Evolutionary conservation across 192 early-diverging fungal species (phyloP), one percentile per base, ranked within the genome.

Genomic region (Geranomyces michiganensis): DNA sequence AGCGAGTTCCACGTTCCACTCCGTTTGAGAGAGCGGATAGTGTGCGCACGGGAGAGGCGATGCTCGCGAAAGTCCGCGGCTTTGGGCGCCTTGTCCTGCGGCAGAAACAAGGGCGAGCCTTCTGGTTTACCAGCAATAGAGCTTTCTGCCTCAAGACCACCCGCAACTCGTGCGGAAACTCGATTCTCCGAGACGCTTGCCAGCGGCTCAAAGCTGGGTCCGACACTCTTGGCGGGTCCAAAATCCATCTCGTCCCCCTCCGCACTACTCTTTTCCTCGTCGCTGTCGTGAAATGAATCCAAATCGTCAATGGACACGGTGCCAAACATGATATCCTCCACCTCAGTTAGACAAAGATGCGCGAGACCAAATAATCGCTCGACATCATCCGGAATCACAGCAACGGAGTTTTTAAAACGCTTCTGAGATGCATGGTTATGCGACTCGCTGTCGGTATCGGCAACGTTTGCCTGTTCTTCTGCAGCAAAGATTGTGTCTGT

Each of bases 291-390:
- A 53, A 22, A 71, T 47, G 59, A n/a, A 2, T 73, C 63, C 27
- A 73, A 27, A 21, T 73, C 71, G 45, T 73, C 71, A 13, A 60
- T 15, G 8, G 71, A 58, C 21, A 67, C 33, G 22, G 30, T 56
- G 49, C 71, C 71, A 58, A 59, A 47, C 24, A 73, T 66, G 41
- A 73, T 65, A 6, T 73, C 71, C 56, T 73, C 71, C 43, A 63
- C 71, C 47, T 73, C 71, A 0, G 71, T 67, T 19, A 73, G 45
- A 47, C 71, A 73, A 6, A 73, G 56, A 59, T 73, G 71, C 44
- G 64, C 71, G 21, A 73, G 30, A 5, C 64, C 71, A 55, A 73
- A 67, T 17, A 73, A 43, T 32, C 71, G 62, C 41, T 73, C 71
- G 15, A 62, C 55, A 46, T 73, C 71, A 7, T 73, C 64, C 7